Evolutionary conservation across 2,329 filamentous ascomycete genomes (phyloP), one percentile per base, ranked within the genome.

Genomic region (Alternaria sp.): DNA sequence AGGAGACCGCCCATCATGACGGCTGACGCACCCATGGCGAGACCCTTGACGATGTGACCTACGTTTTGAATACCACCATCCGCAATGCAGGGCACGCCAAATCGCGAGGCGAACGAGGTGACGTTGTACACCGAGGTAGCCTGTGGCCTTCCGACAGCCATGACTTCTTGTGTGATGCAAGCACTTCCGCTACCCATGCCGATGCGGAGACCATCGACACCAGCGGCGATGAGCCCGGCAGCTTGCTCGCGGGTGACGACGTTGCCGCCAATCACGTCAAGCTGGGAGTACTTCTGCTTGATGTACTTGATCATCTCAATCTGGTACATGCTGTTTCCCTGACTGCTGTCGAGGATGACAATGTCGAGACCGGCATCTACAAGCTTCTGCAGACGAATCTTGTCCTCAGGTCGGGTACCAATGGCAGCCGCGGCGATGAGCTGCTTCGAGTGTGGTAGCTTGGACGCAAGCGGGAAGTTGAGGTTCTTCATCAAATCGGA

Each of bases 1-100:
- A 99, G 86, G 52, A 99, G 88, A 82, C 95, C 96, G 72, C 95
- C 95, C 95, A 99, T 99, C 95, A 99, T 99, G 78, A 99, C 90
- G 36, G 93, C 96, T 44, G 91, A 92, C 58, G 95, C 95, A 69
- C 95, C 95, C 65, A 99, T 88, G 45, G 95, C 90, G 67, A 99
- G 88, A 77, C 93, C 94, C 86, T 99, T 99, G 80, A 99, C 95
- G 68, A 99, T 97, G 83, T 99, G 96, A 54, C 95, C 95, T 67
- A 99, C 91, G 76, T 99, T 99, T 81, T 99, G 95, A 70, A 99
- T 91, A 81, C 95, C 95, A 72, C 95, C 95, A 72, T 99, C 95
- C 60, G 95, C 95, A 76, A 99, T 98, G 81, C 94, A 98, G 57
- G 95, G 95, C 68, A 99, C 93, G 62, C 96, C 95, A 73, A 99